A percentile compares a stretch with the other conserved stretches of the same genome.
Conservation (phyloP, 2,329 filamentous ascomycete genomes). For the Botrytis sinoallii region DNA sequence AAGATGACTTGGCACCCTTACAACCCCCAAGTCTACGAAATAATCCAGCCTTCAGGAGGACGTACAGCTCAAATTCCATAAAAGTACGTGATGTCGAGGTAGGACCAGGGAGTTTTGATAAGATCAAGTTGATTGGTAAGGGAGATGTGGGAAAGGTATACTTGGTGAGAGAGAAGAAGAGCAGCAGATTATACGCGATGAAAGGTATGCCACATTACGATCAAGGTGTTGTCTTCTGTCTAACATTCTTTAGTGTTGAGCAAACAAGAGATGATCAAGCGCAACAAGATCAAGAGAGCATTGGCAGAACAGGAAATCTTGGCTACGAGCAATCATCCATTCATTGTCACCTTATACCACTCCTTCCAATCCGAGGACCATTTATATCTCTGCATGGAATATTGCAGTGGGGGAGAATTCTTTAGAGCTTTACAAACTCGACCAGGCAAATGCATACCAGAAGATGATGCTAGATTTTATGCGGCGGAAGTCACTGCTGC, state of each 20-base stretch:
- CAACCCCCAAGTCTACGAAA: constrained; percentile 65
- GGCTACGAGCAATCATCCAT: constrained; percentile 97
- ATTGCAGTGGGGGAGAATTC: constrained; percentile 98
- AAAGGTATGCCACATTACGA: constrained; percentile 64
- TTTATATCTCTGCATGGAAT: constrained; percentile 99
- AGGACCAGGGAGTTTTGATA: constrained; percentile 92
- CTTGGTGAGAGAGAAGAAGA: constrained; percentile 96
- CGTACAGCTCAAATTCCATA: constrained; percentile 98
- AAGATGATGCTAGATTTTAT: constrained; percentile 96
- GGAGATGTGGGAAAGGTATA: constrained; percentile 99
- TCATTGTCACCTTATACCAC: constrained; percentile 97
- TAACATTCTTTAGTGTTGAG: constrained; percentile 68
- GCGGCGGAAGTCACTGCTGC: constrained; percentile 96
- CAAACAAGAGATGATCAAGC: constrained; percentile 99
- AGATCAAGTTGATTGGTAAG: constrained; percentile 99
- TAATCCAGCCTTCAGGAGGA: constrained; percentile 78
- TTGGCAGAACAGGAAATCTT: constrained; percentile 97
- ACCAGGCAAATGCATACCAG: constrained; percentile 93
- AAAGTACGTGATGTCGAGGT: constrained; percentile 98
- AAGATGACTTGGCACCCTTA: constrained; percentile 58
- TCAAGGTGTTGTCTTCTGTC: not conserved
- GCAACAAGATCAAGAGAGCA: constrained; percentile 99
- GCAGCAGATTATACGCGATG: constrained; percentile 92
- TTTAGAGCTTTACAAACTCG: constrained; percentile 94
- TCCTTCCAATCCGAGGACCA: constrained; percentile 99